These are phyloP conservation scores for Podosphaera aphanis DNA, from an alignment of 2,329 filamentous ascomycete genomes.

Conservation along the genomic window DNA sequence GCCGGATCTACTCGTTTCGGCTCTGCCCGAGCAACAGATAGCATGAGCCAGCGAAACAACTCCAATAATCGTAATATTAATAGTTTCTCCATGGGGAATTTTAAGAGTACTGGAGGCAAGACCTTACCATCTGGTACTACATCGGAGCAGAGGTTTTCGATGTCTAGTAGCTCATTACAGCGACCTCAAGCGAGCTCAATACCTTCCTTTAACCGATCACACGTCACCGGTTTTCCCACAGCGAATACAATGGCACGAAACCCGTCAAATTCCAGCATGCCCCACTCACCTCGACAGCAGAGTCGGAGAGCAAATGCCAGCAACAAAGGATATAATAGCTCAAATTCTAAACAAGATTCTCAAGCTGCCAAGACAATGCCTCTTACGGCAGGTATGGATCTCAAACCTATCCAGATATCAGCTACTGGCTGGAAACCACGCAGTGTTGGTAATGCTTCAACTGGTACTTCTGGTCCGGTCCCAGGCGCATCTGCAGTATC, in stretches of 20 bases:
- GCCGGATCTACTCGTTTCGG: slow-evolving; percentile 37
- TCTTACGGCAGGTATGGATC: slow-evolving; percentile 57
- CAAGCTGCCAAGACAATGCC: slow-evolving; percentile 74
- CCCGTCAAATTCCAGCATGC: slow-evolving; percentile 33
- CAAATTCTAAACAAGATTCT: slow-evolving; percentile 29
- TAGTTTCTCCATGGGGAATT: slow-evolving; percentile 46
- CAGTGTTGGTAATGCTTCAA: slow-evolving; percentile 30
- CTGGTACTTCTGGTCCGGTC: slow-evolving; percentile 19
- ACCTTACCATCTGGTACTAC: slow-evolving; percentile 54
- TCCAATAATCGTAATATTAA: slow-evolving; percentile 26
- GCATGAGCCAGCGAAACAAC: slow-evolving; percentile 24
- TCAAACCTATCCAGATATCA: slow-evolving; percentile 56
- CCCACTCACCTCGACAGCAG: slow-evolving; percentile 44
- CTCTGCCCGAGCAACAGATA: slow-evolving; percentile 33
- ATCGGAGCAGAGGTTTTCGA: slow-evolving; percentile 51
- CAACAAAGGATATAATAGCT: slow-evolving; percentile 28
- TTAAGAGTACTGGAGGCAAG: slow-evolving; percentile 29
- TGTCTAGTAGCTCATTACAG: slow-evolving; percentile 29
- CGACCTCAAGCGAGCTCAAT: slow-evolving; percentile 30
- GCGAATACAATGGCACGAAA: slow-evolving; percentile 40
- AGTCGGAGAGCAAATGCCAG: slow-evolving; percentile 41
- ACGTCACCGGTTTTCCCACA: slow-evolving; percentile 35
- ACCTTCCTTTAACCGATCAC: slow-evolving; percentile 34
- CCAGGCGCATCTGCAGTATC: slow-evolving; percentile 24
- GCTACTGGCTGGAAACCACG: slow-evolving; percentile 74